These are phyloP conservation scores for Blepharisma undulans DNA, from an alignment of 169 alveolate species.

Conservation along the genomic window DNA sequence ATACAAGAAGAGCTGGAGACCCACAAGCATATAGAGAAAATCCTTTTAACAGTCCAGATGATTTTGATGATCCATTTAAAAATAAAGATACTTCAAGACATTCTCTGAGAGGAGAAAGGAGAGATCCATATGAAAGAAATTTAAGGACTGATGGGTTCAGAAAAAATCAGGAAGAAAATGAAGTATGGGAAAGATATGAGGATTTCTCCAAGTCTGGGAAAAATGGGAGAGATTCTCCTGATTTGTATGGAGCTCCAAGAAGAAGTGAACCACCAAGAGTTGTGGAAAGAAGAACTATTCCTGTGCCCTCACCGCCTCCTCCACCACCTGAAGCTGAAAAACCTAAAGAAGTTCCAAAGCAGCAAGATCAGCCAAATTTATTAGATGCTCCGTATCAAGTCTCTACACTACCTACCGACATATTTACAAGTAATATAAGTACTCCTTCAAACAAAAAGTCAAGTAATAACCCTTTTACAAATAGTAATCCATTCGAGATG, in stretches of 20 bases:
- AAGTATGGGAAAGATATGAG: background rate
- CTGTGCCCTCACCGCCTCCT: background rate
- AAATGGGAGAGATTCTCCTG: background rate
- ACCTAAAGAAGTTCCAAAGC: background rate
- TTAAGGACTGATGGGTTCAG: background rate
- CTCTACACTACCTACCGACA: background rate
- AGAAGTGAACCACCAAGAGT: background rate
- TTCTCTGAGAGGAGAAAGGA: background rate
- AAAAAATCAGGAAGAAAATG: background rate
- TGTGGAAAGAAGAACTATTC: background rate
- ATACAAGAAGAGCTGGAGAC: background rate
- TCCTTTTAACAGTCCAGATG: background rate
- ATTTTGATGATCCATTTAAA: background rate
- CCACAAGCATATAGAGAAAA: background rate
- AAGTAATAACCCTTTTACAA: background rate
- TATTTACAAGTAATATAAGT: background rate
- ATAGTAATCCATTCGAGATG: background rate
- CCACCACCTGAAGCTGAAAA: background rate
- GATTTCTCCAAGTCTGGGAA: background rate
- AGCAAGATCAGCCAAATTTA: background rate
- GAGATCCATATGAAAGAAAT: background rate
- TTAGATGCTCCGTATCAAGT: background rate
- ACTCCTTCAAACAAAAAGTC: background rate
- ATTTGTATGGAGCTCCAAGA: background rate
- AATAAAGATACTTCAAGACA: background rate